Base-by-base conservation (phyloP, 129 eudicot species). In the Artemisia argyi region DNA sequence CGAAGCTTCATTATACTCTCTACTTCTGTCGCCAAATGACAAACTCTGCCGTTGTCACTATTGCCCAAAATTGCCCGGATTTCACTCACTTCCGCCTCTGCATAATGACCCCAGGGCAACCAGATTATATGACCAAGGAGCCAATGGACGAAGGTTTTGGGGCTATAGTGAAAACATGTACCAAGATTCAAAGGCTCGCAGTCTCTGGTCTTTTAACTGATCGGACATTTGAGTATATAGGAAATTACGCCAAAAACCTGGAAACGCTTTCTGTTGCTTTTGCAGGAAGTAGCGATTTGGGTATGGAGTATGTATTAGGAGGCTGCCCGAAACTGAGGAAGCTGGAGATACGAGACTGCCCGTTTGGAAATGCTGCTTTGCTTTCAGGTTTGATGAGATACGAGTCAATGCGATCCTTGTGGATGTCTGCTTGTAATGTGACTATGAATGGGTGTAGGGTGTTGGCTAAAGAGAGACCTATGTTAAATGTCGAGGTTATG, bases 121-220 rank as follows among this genome's bases (percentile, higher is more conserved):
- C 94, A 0, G 96, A 92, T 72, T 82, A 89, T 75, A 35, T 81
- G 13, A 89, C 96, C 11, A 68, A 80, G 71, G 88, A 83, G 44
- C 94, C 97, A 10, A 83, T 92, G 91, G 96, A 92, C 50, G 91
- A 85, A 69, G 97, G 85, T n/a, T 92, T 92, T 72, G 96, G 89
- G 55, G 85, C 91, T 4, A 85, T 92, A 11, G 98, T 85, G 13
- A 83, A 87, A 66, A 79, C 87, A 8, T 92, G 97, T 61, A 75
- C 76, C 17, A 85, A 85, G 51, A 87, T 92, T 57, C 85, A 78
- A 66, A 71, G 97, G 51, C 94, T 92, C 6, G 79, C 94, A 0
- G 84, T 92, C 51, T 89, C 96, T 5, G 97, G 96, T 20, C 84
- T 81, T 12, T 73, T 92, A 28, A 92, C 97, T 0, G 97, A 92